Base-by-base conservation (phyloP, 805 yeast species). In the Nakazawaea anatomiae region DNA sequence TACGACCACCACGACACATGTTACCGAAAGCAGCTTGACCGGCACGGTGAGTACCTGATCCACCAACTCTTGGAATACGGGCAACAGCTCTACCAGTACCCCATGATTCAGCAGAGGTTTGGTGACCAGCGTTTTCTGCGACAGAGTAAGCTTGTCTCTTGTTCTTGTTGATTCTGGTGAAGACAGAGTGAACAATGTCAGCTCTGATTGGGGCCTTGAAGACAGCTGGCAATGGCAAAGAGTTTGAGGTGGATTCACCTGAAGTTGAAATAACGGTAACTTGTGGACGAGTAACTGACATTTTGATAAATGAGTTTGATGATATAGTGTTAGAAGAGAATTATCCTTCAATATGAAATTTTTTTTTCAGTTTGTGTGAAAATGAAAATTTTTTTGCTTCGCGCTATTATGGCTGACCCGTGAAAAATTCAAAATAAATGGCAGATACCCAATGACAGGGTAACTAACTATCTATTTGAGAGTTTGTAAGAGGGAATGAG, bases 81-180 rank as follows among this genome's bases (percentile, higher is more conserved):
- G 99, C 98, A 73, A 94, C 97, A 79, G 99, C 99, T 84, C 99
- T 91, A 85, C 99, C 99, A 69, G 99, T 94, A 90, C 99, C 99
- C 99, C 99, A 94, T 61, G 99, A 94, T 82, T 90, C 97, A 75
- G 99, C 99, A 60, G 98, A 92, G 79, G 97, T 91, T 83, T 94
- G 98, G 86, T 89, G 96, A 82, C 99, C 99, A 72, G 99, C 99
- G 81, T 90, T 88, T 75, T 85, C 90, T 68, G 98, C 86, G 68
- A 94, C 99, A 74, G 99, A 97, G 87, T 94, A 94, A 77, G 99
- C 97, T 82, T 94, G 99, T 81, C 99, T 90, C 90, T 92, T 92
- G 96, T 94, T 94, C 94, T 94, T 94, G 95, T 91, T 91, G 68
- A 94, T 89, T 74, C 91, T 87, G 74, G 91, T 88, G 87, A 90